Evolutionary conservation across 2,329 filamentous ascomycete genomes (phyloP), one percentile per base, ranked within the genome.

Genomic region (Dactylellina parvicollis): DNA sequence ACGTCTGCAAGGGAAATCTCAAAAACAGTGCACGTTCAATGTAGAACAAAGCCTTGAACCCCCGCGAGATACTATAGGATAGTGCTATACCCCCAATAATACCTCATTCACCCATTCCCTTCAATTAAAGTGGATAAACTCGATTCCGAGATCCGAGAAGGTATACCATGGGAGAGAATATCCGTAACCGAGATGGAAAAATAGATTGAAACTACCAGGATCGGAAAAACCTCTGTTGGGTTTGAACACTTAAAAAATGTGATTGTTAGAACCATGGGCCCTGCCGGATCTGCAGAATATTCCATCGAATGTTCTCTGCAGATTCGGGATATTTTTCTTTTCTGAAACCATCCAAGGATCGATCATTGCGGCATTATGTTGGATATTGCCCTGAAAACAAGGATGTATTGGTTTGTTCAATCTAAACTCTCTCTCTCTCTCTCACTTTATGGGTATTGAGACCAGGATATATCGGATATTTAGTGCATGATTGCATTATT

Each of bases 181-280:
- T 26, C 49, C 42, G 36, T 28, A 55, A 65, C 60, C 49, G 49
- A 55, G 60, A 55, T 64, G 59, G 26, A 30, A 50, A 54, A 36
- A 5, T 32, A 50, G 26, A 34, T 14, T 7, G 18, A 12, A 66
- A 20, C 30, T 18, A 40, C 64, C 12, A 22, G 64, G 55, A 38
- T 60, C 64, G 64, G 64, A 69, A 69, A 69, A 69, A 69, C 55
- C 38, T 69, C 55, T 52, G 18, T 9, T 36, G n/a, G 22, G 10
- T 46, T 16, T 40, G 9, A 22, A 34, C 26, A 47, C 55, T 34
- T 59, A 24, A 22, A 42, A 24, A 40, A 40, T n/a, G n/a, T n/a
- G n/a, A n/a, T n/a, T n/a, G n/a, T n/a, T n/a, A n/a, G n/a, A n/a
- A n/a, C n/a, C n/a, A n/a, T n/a, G n/a, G n/a, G n/a, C n/a, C n/a